Conservation (phyloP, 2,329 filamentous ascomycete genomes). For the Exophiala viscosa region DNA sequence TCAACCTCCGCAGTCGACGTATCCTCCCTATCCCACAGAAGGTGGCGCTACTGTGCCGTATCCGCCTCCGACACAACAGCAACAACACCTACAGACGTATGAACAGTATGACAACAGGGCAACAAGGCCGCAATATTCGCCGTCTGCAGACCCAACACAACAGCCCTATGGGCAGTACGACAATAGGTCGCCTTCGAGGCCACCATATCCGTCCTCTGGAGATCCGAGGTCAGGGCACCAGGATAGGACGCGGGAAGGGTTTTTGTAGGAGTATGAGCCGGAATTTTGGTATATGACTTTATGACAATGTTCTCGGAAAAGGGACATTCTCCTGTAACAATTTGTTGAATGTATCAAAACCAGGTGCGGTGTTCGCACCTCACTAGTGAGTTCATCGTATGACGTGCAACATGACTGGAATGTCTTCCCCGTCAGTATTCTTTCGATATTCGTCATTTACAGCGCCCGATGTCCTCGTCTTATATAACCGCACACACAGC, state of each 20-base stretch:
- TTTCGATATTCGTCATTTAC: too few species aligned
- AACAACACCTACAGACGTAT: constrained; percentile 5
- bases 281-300: not conserved
- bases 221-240: constrained; percentile 8
- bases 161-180: too few species aligned
- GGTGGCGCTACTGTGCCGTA: too few species aligned
- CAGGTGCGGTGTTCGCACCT: too few species aligned
- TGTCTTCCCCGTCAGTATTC: too few species aligned
- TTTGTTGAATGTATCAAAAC: not conserved
- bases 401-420: too few species aligned
- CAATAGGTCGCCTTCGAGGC: too few species aligned
- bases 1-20: not conserved
- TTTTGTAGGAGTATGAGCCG: constrained; percentile 6
- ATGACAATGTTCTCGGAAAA: not conserved
- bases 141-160: too few species aligned
- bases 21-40: constrained; percentile 10
- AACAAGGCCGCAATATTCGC: not conserved
- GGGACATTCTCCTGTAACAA: not conserved
- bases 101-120: not conserved
- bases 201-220: constrained; percentile 4
- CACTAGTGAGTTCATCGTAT: too few species aligned
- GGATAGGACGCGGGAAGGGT: constrained; percentile 3
- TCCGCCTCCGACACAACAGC: constrained; percentile 14
- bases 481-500: not conserved
- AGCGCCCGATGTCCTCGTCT: not conserved